Percentiles rank a stretch among this genome's conserved stretches.
Conservation (phyloP, 2,329 filamentous ascomycete genomes). For the Hypoxylon rubiginosum region DNA sequence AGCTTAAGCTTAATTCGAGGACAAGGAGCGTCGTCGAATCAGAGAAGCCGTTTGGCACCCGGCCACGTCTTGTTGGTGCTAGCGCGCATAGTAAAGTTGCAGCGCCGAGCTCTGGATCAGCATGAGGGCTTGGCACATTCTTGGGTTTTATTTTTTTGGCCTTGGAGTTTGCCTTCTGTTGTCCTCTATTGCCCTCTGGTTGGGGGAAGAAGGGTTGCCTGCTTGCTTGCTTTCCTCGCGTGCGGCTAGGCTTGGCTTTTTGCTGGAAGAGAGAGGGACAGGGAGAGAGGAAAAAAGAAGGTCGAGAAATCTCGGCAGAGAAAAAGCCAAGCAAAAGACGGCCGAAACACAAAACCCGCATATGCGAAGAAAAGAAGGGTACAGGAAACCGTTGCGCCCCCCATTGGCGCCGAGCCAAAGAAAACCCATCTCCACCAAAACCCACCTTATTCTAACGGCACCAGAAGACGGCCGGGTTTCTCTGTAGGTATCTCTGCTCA, state of each 20-base stretch:
- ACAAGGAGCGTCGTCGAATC: conserved; percentile 42
- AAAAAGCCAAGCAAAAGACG: background rate
- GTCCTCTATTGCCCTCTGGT: background rate
- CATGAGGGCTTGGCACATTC: conserved; percentile 29
- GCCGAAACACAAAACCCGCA: conserved; percentile 20
- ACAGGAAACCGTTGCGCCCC: background rate
- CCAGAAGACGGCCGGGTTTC: conserved; percentile 8
- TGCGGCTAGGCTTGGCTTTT: conserved; percentile 23
- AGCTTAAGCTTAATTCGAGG: conserved; percentile 49
- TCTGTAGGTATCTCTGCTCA: background rate
- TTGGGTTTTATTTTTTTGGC: conserved; percentile 22
- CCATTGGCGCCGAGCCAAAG: conserved; percentile 18
- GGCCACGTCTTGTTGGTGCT: conserved; percentile 32
- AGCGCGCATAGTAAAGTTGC: conserved; percentile 26
- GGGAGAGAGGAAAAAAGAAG: conserved; percentile 16
- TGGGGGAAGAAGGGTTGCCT: background rate
- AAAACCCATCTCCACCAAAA: conserved; percentile 36
- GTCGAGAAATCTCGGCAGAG: conserved; percentile 42
- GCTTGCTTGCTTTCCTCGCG: too few species aligned
- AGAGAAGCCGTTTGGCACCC: conserved; percentile 35
- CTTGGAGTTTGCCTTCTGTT: background rate
- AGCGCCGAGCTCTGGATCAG: conserved; percentile 38
- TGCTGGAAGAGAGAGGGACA: too few species aligned
- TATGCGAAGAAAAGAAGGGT: conserved; percentile 23
- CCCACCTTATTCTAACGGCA: conserved; percentile 44